Conservation (phyloP, 2,329 filamentous ascomycete genomes). For the Ophiostoma novo-ulmi region DNA sequence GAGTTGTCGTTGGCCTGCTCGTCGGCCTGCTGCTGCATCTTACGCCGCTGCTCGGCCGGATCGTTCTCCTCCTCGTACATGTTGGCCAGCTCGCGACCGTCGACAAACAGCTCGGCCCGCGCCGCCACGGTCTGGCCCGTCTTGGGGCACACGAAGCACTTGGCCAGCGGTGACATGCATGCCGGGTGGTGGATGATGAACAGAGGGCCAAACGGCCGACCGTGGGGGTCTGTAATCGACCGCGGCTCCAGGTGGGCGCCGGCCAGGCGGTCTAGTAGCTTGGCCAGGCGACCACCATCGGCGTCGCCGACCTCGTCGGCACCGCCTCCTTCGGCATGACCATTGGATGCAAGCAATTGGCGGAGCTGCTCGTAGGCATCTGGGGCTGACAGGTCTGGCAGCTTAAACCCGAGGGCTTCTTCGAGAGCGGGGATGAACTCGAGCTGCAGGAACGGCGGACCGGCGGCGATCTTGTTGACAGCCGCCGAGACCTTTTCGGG, state of each 20-base stretch:
- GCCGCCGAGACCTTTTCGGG: background rate
- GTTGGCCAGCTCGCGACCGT: conserved; percentile 79
- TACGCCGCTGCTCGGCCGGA: conserved; percentile 75
- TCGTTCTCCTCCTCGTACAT: conserved; percentile 99
- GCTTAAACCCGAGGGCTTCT: conserved; percentile 54
- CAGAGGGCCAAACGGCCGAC: conserved; percentile 49
- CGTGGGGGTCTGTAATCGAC: conserved; percentile 48
- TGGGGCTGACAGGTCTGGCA: conserved; percentile 57
- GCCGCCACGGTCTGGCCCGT: conserved; percentile 71
- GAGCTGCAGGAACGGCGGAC: conserved; percentile 56
- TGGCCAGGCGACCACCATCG: conserved; percentile 55
- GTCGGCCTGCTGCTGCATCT: conserved; percentile 60
- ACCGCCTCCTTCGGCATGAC: conserved; percentile 51
- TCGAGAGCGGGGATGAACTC: conserved; percentile 82
- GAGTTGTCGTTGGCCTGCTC: conserved; percentile 44
- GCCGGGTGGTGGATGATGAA: conserved; percentile 89
- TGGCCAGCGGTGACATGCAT: conserved; percentile 84
- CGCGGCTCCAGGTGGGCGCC: conserved; percentile 68
- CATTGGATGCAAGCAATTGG: conserved; percentile 31
- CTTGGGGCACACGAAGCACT: conserved; percentile 68
- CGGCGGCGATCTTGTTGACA: conserved; percentile 17
- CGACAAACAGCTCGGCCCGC: conserved; percentile 78
- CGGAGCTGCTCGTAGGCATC: conserved; percentile 57
- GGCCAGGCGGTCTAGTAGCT: conserved; percentile 76
- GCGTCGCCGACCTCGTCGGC: conserved; percentile 54